These are phyloP conservation scores for Phyllosticta citriasiana DNA, from an alignment of 2,329 filamentous ascomycete genomes.

Conservation along the genomic window DNA sequence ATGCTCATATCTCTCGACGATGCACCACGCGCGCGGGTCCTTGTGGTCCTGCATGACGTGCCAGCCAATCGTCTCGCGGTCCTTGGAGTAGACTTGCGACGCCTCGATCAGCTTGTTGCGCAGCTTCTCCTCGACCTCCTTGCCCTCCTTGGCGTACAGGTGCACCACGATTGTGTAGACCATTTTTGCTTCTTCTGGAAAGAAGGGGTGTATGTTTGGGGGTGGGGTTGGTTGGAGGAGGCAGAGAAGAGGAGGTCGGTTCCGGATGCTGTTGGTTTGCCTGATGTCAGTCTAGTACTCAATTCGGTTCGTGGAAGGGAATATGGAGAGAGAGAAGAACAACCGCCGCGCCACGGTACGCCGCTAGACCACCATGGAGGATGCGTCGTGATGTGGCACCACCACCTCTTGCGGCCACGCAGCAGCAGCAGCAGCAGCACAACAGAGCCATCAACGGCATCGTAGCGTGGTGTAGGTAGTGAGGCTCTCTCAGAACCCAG, in stretches of 20 bases:
- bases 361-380: too few species aligned
- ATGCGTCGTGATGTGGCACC: too few species aligned
- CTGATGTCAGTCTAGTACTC: too few species aligned
- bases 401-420: too few species aligned
- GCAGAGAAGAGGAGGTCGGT: neutral
- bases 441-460: too few species aligned
- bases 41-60: conserved; percentile 67
- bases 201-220: too few species aligned
- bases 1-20: conserved; percentile 62
- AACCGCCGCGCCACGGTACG: too few species aligned
- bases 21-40: conserved; percentile 61
- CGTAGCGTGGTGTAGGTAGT: too few species aligned
- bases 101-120: conserved; percentile 66
- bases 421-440: too few species aligned
- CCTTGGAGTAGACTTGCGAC: conserved; percentile 60
- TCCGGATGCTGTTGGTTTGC: neutral
- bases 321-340: too few species aligned
- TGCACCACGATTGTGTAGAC: conserved; percentile 62
- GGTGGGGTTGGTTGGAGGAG: neutral
- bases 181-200: conserved; percentile 34
- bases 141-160: conserved; percentile 58
- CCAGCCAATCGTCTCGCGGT: conserved; percentile 61
- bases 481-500: too few species aligned
- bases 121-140: conserved; percentile 54
- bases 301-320: too few species aligned